A percentile compares a stretch with the other conserved stretches of the same genome.
These are phyloP conservation scores for Dillenia suffruticosa DNA, from an alignment of 164 flowering plant genomes.

Conservation along the genomic window DNA sequence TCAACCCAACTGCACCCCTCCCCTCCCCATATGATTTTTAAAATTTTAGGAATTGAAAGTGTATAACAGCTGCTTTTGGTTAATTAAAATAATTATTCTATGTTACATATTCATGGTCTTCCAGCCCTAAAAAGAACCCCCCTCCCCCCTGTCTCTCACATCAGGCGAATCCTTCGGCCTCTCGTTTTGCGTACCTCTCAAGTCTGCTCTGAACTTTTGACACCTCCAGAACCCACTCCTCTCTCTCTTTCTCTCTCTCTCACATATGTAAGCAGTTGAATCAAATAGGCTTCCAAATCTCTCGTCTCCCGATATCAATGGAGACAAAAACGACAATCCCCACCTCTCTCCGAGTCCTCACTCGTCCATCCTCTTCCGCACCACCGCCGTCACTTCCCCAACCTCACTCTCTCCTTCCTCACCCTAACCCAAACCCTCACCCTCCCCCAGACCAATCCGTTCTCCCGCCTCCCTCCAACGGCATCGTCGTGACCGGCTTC, in stretches of 20 bases:
- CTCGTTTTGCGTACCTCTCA: too few species aligned
- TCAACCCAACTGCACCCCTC: too few species aligned
- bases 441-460: slow-evolving; percentile 22
- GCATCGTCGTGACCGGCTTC: slow-evolving; percentile 82
- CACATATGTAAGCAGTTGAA: too few species aligned
- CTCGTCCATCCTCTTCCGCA: slow-evolving; percentile 26
- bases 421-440: slow-evolving; percentile 4
- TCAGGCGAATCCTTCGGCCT: not conserved
- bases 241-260: too few species aligned
- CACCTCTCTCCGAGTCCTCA: slow-evolving; percentile 38
- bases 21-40: too few species aligned
- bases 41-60: too few species aligned
- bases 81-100: too few species aligned
- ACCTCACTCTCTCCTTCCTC: slow-evolving; percentile 1
- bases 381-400: slow-evolving; percentile 3
- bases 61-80: too few species aligned
- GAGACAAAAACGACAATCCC: slow-evolving; percentile 17
- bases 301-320: slow-evolving; percentile 3
- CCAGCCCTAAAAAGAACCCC: too few species aligned
- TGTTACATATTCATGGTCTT: too few species aligned
- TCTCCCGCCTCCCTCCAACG: slow-evolving; percentile 27
- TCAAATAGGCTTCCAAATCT: slow-evolving; percentile 4
- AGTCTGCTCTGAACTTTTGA: not conserved
- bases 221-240: not conserved
- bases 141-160: too few species aligned